Evolutionary conservation across 2,329 filamentous ascomycete species (phyloP).

Genomic region (Hypoxylon sp.): DNA sequence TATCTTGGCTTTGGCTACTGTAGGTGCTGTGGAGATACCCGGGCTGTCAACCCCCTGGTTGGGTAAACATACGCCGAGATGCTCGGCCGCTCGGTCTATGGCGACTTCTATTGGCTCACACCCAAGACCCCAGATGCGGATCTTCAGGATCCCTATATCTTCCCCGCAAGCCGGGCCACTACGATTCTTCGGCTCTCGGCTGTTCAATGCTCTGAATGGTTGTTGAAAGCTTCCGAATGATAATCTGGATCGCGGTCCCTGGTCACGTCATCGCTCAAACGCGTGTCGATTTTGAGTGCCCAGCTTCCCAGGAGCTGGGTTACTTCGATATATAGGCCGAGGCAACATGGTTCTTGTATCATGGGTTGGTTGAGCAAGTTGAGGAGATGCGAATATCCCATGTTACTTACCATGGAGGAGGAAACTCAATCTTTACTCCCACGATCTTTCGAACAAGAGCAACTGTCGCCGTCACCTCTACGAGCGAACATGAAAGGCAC

Average conservation of each 20-base stretch:
- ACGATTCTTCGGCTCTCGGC: slow-evolving; percentile 19
- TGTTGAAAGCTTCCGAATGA: background rate
- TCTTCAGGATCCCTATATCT: slow-evolving; percentile 17
- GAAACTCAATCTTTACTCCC: slow-evolving; percentile 31
- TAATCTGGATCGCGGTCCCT: slow-evolving; percentile 4
- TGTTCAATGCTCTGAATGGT: slow-evolving; percentile 5
- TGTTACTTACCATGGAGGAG: slow-evolving; percentile 31
- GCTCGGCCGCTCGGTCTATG: slow-evolving; percentile 21
- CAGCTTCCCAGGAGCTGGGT: background rate
- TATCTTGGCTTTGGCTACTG: slow-evolving; percentile 16
- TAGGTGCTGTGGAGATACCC: slow-evolving; percentile 15
- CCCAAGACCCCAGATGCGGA: slow-evolving; percentile 12
- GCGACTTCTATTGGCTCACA: slow-evolving; percentile 13
- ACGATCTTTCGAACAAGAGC: slow-evolving; percentile 15
- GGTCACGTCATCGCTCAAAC: slow-evolving; percentile 16
- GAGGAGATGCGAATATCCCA: slow-evolving; percentile 1
- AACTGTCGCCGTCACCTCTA: background rate
- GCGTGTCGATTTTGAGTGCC: slow-evolving; percentile 1
- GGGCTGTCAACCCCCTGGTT: background rate
- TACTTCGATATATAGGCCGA: slow-evolving; percentile 8
- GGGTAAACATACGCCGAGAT: slow-evolving; percentile 14
- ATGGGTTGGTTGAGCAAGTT: slow-evolving; percentile 1
- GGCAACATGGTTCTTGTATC: background rate
- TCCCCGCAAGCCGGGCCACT: slow-evolving; percentile 20
- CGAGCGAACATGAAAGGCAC: slow-evolving; percentile 40